Base-by-base conservation (phyloP, 2,329 filamentous ascomycete species). In the Arthroderma sp. region DNA sequence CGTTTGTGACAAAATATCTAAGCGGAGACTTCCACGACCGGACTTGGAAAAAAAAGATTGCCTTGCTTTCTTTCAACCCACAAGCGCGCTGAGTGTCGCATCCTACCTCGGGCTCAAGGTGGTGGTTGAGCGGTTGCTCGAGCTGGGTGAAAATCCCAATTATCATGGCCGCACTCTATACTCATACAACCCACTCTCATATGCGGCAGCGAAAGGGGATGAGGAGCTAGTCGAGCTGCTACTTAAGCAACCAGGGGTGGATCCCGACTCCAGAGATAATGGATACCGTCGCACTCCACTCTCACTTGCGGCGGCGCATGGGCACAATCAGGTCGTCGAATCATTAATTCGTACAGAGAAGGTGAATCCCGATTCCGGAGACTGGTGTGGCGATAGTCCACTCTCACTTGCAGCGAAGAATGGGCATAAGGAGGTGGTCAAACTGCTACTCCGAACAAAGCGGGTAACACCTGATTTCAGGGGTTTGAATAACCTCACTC, bases 91-190 rank as follows among this genome's bases (percentile, higher is more conserved):
- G 39, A 36, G 2, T 0, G 31, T 42, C 39, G 47, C 29, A 36
- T 49, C 47, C 27, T 49, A 40, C 44, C 36, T 44, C 31, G 47
- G 40, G 30, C 29, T 45, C 27, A 42, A 37, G 11, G 31, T 3
- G n/a, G 34, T 47, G 7, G 41, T 47, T 10, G 27, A 10, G 1
- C 4, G 46, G 1, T 36, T 47, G 6, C 43, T 47, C 4, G 29
- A 46, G 6, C 15, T 22, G 15, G 15, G 15, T 22, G 15, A 22
- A 22, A 22, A 22, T 22, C 15, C 15, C 15, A 22, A 22, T 22
- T 22, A 22, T 22, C 15, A 22, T 22, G 15, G 15, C 15, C 15
- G 15, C 15, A 22, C 15, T 22, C 15, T 22, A 22, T 22, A 22
- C 15, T 22, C 15, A 22, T 22, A 22, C 15, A 22, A 22, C 15